Conservation (phyloP, 345 rosid genomes). For the Lepidium aucheri region DNA sequence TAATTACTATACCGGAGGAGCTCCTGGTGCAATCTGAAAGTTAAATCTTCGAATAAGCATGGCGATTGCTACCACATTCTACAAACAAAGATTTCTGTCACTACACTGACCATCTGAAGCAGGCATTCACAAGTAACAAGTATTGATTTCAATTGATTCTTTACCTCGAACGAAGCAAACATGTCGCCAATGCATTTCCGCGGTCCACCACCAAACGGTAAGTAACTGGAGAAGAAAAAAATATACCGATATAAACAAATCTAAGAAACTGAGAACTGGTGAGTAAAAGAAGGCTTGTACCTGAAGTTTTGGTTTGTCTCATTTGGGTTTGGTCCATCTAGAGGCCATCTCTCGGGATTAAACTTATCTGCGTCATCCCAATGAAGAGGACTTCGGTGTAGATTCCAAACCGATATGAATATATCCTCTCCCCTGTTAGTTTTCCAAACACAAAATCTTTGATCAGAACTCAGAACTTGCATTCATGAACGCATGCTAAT, state of each 20-base stretch:
- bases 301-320: constrained; percentile 90
- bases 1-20: constrained; percentile 65
- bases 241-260: not conserved
- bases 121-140: not conserved
- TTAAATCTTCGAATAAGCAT: constrained; percentile 77
- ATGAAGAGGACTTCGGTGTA: constrained; percentile 74
- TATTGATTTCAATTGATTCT: not conserved
- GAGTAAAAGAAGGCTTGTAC: constrained; percentile 25
- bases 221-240: constrained; percentile 50
- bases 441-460: constrained; percentile 7
- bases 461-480: constrained; percentile 2
- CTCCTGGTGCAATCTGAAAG: constrained; percentile 73
- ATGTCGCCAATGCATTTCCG: constrained; percentile 93
- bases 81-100: constrained; percentile 15
- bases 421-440: constrained; percentile 73
- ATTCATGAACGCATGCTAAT: not conserved
- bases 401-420: constrained; percentile 90
- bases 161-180: constrained; percentile 93
- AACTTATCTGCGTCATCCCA: constrained; percentile 80
- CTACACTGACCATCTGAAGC: not conserved
- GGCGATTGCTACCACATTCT: constrained; percentile 81
- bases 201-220: constrained; percentile 98
- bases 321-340: constrained; percentile 93
- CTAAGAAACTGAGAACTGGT: not conserved
- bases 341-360: constrained; percentile 96